Conservation (phyloP, 164 flowering plant genomes). For the Sedum album region DNA sequence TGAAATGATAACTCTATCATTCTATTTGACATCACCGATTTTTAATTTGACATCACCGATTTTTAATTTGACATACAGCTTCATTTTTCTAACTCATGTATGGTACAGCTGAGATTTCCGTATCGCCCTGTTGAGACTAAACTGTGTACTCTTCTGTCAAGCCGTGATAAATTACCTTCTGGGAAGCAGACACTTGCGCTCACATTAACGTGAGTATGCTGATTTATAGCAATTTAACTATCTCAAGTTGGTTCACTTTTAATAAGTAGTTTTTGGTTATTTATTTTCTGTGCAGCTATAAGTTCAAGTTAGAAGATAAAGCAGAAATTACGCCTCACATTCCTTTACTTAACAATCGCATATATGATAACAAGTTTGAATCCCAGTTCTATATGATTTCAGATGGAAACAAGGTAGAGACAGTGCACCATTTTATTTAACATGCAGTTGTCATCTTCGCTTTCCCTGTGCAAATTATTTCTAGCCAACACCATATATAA, state of each 20-base stretch:
- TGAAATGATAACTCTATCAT: not conserved
- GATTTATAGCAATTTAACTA: not conserved
- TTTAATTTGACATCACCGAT: not conserved
- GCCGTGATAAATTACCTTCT: constrained; percentile 79
- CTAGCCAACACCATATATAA: not conserved
- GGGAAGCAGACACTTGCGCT: constrained; percentile 84
- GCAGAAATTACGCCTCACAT: constrained; percentile 80
- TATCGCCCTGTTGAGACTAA: constrained; percentile 67
- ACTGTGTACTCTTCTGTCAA: constrained; percentile 49
- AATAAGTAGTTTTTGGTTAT: not conserved
- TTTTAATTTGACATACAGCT: not conserved
- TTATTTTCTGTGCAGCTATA: constrained; percentile 62
- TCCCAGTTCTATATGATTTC: constrained; percentile 96
- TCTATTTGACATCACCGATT: not conserved
- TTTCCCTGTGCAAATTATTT: not conserved
- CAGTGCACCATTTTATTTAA: not conserved
- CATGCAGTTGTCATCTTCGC: not conserved
- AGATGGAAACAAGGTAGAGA: constrained; percentile 76
- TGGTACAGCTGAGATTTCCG: constrained; percentile 65
- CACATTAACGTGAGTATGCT: constrained; percentile 40
- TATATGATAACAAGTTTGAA: constrained; percentile 90
- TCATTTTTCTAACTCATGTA: constrained; percentile 7
- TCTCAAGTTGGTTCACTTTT: not conserved
- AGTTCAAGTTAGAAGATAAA: constrained; percentile 81
- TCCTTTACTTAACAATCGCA: constrained; percentile 83